Conservation (phyloP, 164 flowering plant species). For the Cinnamomum chago region DNA sequence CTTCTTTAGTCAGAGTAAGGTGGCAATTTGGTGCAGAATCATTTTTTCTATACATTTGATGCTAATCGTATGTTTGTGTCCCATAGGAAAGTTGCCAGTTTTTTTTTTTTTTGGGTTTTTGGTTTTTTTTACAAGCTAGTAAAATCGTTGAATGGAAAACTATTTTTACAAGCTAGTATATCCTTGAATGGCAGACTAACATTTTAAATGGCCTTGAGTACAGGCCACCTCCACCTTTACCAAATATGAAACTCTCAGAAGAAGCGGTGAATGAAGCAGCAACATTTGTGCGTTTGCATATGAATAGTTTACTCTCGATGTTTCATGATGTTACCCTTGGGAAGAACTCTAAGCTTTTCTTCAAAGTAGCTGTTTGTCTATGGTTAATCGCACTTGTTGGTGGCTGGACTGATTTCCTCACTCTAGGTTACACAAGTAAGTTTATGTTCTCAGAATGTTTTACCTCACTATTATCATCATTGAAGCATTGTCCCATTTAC, state of each 20-base stretch:
- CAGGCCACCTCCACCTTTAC: slow-evolving; percentile 95
- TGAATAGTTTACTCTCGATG: slow-evolving; percentile 49
- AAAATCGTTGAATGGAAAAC: no score
- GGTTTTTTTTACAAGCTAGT: no score
- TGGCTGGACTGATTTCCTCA: slow-evolving; percentile 61
- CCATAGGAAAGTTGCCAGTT: no score
- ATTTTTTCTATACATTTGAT: no score
- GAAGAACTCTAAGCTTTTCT: slow-evolving; percentile 56
- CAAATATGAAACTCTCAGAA: slow-evolving; percentile 66
- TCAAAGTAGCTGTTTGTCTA: slow-evolving; percentile 55
- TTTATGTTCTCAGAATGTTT: slow-evolving; percentile 12
- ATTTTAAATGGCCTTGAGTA: slow-evolving; percentile 5
- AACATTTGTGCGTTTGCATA: slow-evolving; percentile 31
- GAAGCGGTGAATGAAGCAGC: slow-evolving; percentile 56
- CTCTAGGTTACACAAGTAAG: slow-evolving; percentile 73
- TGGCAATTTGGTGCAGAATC: no score
- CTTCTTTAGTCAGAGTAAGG: no score
- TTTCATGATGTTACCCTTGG: slow-evolving; percentile 73
- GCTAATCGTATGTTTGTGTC: no score
- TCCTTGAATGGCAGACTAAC: background rate
- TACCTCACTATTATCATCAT: no score
- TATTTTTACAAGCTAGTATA: background rate
- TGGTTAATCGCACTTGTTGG: slow-evolving; percentile 62
- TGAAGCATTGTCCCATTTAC: no score
- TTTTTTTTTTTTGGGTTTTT: no score